phyloP scores from a whole-genome alignment of 495 filamentous ascomycete genomes.

The Emericellopsis terricola region DNA sequence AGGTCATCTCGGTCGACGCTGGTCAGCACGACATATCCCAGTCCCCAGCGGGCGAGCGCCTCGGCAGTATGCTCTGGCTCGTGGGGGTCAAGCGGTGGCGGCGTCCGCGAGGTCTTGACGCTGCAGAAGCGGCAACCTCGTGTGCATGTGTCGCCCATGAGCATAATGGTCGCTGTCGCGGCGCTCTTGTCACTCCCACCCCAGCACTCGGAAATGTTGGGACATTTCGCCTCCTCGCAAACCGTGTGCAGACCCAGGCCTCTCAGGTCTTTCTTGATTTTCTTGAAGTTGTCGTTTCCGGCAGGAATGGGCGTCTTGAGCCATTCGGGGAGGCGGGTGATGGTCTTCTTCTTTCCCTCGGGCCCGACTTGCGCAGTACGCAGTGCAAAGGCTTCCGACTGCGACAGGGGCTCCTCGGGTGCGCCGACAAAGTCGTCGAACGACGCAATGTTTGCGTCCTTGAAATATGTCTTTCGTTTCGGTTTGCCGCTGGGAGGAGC shows the following conservation, averaged over 20 bases:
- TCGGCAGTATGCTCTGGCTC: constrained; percentile 96
- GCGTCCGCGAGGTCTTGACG: constrained; percentile 71
- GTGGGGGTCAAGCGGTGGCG: constrained; percentile 77
- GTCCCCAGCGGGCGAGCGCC: constrained; percentile 77
- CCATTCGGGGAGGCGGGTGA: constrained; percentile 85
- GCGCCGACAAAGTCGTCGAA: constrained; percentile 63
- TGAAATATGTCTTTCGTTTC: constrained; percentile 51
- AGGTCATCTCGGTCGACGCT: constrained; percentile 88
- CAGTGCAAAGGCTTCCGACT: constrained; percentile 44
- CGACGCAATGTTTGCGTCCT: constrained; percentile 68
- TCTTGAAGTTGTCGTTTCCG: constrained; percentile 58
- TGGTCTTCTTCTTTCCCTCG: constrained; percentile 63
- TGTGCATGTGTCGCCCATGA: constrained; percentile 98
- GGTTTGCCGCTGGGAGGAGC: constrained; percentile 5
- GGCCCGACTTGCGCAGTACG: constrained; percentile 68
- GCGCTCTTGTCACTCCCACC: constrained; percentile 72
- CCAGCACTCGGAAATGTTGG: constrained; percentile 97
- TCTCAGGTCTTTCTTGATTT: constrained; percentile 81
- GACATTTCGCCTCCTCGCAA: constrained; percentile 92
- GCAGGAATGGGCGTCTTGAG: constrained; percentile 90
- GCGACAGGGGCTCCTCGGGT: constrained; percentile 19
- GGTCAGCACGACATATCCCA: constrained; percentile 92
- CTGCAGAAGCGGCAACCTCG: constrained; percentile 93
- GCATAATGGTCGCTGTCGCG: constrained; percentile 96
- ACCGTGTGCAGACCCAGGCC: constrained; percentile 87